phyloP scores from a whole-genome alignment of 202 grass and related monocot genomes.

The Carex arenaria region DNA sequence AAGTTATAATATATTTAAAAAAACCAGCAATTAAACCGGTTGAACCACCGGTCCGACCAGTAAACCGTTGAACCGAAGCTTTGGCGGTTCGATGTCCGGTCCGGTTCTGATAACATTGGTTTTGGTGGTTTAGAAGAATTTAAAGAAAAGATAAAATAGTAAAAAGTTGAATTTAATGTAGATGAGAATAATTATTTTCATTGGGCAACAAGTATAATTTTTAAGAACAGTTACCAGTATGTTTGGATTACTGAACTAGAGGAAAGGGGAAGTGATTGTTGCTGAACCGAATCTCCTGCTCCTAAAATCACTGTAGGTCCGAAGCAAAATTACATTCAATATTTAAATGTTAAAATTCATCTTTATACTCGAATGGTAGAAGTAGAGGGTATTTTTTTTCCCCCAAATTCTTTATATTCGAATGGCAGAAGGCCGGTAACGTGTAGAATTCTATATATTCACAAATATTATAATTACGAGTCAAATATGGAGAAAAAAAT shows the following conservation, averaged over 20 bases:
- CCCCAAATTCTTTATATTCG: neutral
- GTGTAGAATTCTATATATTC: neutral
- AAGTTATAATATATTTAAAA: too few relatives aligned
- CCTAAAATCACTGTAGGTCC: too few relatives aligned
- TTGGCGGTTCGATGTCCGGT: too few relatives aligned
- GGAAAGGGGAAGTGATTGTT: neutral
- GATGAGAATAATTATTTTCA: neutral
- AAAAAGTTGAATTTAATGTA: neutral
- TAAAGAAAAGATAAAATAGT: neutral
- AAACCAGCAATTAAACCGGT: too few relatives aligned
- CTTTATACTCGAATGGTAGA: too few relatives aligned
- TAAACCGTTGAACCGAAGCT: too few relatives aligned
- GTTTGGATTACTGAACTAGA: neutral
- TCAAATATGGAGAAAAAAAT: neutral
- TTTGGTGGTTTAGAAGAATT: neutral
- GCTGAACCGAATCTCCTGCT: too few relatives aligned
- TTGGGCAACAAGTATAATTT: neutral
- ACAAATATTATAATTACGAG: neutral
- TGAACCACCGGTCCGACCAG: too few relatives aligned
- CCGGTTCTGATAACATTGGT: neutral
- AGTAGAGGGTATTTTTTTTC: neutral
- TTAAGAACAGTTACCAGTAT: neutral
- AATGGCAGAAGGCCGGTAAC: neutral
- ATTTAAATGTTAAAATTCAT: too few relatives aligned
- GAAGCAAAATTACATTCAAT: too few relatives aligned